Evolutionary conservation across 2,329 filamentous ascomycete genomes (phyloP).

Genomic region (Drechslerella coelobrocha): DNA sequence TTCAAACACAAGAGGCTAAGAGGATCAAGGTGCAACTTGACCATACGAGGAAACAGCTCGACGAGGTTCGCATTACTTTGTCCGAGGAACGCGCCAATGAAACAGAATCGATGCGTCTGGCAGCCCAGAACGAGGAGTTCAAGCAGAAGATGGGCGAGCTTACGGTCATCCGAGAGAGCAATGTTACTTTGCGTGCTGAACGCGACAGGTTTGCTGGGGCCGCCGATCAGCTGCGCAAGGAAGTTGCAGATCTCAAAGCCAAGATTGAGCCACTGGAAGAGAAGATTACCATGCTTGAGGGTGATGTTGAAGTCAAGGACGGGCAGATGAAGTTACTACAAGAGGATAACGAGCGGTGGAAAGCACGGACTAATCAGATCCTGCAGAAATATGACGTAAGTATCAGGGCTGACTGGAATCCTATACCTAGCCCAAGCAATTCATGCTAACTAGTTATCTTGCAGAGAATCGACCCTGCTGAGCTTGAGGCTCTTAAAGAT

Average conservation of each 20-base stretch:
- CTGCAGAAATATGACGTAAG: slow-evolving; percentile 82
- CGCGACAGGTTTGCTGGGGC: slow-evolving; percentile 78
- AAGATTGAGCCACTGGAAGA: slow-evolving; percentile 83
- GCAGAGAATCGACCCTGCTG: slow-evolving; percentile 82
- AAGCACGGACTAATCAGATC: slow-evolving; percentile 93
- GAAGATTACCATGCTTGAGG: slow-evolving; percentile 81
- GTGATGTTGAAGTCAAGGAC: slow-evolving; percentile 78
- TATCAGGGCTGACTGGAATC: slow-evolving; percentile 11
- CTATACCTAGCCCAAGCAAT: no score
- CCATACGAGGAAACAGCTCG: slow-evolving; percentile 83
- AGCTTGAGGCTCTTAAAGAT: slow-evolving; percentile 86
- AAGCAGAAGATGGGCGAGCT: slow-evolving; percentile 95
- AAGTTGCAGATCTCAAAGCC: slow-evolving; percentile 74
- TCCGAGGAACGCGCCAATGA: slow-evolving; percentile 84
- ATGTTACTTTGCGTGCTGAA: slow-evolving; percentile 86
- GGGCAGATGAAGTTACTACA: slow-evolving; percentile 88
- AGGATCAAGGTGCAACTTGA: slow-evolving; percentile 88
- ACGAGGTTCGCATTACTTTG: slow-evolving; percentile 85
- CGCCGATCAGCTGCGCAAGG: slow-evolving; percentile 75
- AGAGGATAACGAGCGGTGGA: slow-evolving; percentile 91
- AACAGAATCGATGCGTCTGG: slow-evolving; percentile 74
- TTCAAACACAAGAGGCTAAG: slow-evolving; percentile 86
- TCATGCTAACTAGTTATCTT: background rate
- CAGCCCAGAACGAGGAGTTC: slow-evolving; percentile 83
- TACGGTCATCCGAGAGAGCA: slow-evolving; percentile 94